Conservation (phyloP, 345 rosid species). For the Hibiscus tridactylites region DNA sequence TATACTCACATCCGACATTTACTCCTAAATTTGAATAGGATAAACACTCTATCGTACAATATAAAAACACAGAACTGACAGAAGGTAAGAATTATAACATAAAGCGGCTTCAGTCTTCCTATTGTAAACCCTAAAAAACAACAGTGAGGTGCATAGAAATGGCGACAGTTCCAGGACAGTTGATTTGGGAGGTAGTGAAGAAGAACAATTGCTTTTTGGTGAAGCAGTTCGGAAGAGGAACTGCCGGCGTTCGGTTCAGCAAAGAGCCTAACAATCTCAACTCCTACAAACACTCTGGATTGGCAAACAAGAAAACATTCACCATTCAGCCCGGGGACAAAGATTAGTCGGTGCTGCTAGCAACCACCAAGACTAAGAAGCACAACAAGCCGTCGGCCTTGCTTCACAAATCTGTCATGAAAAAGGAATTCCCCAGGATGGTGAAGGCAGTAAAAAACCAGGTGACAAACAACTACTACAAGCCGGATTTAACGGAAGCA, state of each 20-base stretch:
- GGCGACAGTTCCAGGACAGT: conserved; percentile 64
- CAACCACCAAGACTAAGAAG: conserved; percentile 79
- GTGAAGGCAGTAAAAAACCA: conserved; percentile 62
- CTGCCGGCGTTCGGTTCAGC: conserved; percentile 52
- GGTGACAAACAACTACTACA: not conserved
- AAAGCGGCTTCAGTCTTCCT: too few relatives aligned
- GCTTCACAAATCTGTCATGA: conserved; percentile 58
- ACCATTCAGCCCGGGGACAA: conserved; percentile 59
- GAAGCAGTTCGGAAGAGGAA: conserved; percentile 67
- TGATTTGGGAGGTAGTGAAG: conserved; percentile 79
- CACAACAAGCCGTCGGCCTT: conserved; percentile 58
- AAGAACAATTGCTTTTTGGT: conserved; percentile 68
- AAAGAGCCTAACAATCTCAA: conserved; percentile 69
- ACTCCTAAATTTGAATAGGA: too few relatives aligned
- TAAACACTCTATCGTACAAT: too few relatives aligned
- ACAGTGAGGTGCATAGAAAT: conserved; percentile 16
- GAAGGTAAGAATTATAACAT: too few relatives aligned
- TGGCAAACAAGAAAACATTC: conserved; percentile 83
- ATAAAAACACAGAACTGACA: too few relatives aligned
- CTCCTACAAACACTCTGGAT: conserved; percentile 77
- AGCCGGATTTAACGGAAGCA: not conserved
- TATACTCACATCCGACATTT: too few relatives aligned
- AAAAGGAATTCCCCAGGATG: conserved; percentile 69
- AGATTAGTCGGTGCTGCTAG: conserved; percentile 60
- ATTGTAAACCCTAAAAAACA: too few relatives aligned